Evolutionary conservation across 2,329 filamentous ascomycete species (phyloP).

Genomic region (Dactylonectria macrodidyma): DNA sequence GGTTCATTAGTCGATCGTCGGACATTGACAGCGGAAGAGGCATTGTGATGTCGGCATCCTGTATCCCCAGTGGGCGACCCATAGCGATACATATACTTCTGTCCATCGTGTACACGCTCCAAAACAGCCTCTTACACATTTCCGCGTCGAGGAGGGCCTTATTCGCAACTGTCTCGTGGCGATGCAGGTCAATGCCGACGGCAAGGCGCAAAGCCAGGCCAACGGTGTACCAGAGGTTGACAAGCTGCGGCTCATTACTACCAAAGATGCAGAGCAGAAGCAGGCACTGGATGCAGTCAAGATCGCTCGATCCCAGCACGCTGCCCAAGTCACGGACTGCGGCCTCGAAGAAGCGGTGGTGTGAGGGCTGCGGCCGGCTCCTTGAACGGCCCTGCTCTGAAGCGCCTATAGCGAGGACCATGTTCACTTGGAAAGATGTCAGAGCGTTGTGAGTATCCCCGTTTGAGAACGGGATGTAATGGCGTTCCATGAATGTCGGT

Average conservation of each 20-base stretch:
- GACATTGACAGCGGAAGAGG: conserved; percentile 35
- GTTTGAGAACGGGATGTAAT: conserved; percentile 37
- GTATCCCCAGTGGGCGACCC: conserved; percentile 37
- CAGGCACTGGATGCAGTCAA: conserved; percentile 40
- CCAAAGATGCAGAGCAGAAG: conserved; percentile 41
- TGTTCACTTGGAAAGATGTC: conserved; percentile 41
- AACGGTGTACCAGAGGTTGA: conserved; percentile 44
- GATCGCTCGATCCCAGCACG: conserved; percentile 37
- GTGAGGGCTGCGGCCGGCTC: conserved; percentile 26
- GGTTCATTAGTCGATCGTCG: conserved; percentile 35
- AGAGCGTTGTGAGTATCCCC: conserved; percentile 23
- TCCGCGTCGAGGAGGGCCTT: conserved; percentile 38
- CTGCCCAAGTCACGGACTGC: conserved; percentile 34
- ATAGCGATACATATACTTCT: conserved; percentile 42
- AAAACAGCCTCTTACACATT: conserved; percentile 42
- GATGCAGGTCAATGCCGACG: conserved; percentile 42
- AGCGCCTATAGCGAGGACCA: conserved; percentile 43
- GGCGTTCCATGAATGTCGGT: conserved; percentile 41
- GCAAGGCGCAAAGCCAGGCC: conserved; percentile 41
- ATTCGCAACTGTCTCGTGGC: conserved; percentile 33
- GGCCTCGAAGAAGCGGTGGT: conserved; percentile 40
- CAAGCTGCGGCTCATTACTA: conserved; percentile 43
- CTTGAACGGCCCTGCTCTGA: conserved; percentile 38
- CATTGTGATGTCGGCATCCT: conserved; percentile 42
- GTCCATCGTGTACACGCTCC: conserved; percentile 44